Base-by-base conservation (phyloP, 2,329 filamentous ascomycete species). In the Seiridium unicorne region DNA sequence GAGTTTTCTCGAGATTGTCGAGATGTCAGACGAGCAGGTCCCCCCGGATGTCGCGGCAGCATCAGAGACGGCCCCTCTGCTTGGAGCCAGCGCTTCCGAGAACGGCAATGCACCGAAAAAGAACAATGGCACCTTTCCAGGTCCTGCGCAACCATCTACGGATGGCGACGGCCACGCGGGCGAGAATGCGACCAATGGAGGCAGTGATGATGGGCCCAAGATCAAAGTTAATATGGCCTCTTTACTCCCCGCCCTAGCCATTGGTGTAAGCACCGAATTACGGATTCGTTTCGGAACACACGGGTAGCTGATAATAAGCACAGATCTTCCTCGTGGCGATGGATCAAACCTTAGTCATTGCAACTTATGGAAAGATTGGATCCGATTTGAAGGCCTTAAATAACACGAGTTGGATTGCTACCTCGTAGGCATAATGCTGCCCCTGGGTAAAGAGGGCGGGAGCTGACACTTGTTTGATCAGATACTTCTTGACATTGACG, bases 291-390 rank as follows among this genome's bases (percentile, higher is more conserved):
- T 6, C n/a, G 51, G 4, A 34, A 9, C 35, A 18, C 32, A 11
- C 5, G 18, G 44, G 18, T 31, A 13, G 38, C 53, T 55, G 38
- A 55, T 42, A 7, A 26, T 1, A 26, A 26, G 18, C 18, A 26
- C 10, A 90, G 88, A 77, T 93, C 46, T 91, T 91, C 69, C 79
- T 94, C 6, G 83, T 88, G 26, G 89, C 90, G 3, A 81, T 89
- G 55, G 91, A 94, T 69, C 89, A 93, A 72, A 91, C 91, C 0
- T 85, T 93, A 58, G 87, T 91, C 36, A 85, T 93, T 54, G 86
- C 87, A n/a, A 88, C 84, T n/a, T 93, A 93, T 72, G 89, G 89
- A 55, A 86, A 83, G 63, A 93, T 94, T 66, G 90, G 90, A 9
- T 91, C 84, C 60, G 91, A 93, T 63, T 77, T 94, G 35, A 80